Base-by-base conservation (phyloP, 1,284 basidiomycete species). In the Tilletiaria anomala region DNA sequence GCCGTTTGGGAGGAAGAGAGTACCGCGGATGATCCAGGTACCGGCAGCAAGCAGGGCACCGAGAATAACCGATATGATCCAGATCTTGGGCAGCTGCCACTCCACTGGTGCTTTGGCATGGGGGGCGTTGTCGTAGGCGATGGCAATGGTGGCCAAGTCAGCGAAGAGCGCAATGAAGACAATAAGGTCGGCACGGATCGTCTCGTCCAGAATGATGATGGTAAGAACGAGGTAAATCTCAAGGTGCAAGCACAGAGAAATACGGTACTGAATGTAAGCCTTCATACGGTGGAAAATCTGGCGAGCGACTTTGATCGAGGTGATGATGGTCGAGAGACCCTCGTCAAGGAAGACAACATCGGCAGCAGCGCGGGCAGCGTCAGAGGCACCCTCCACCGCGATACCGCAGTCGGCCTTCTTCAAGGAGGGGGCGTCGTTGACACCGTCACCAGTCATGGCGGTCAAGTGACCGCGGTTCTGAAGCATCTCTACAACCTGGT, bases 201-300 rank as follows among this genome's bases (percentile, higher is more conserved):
- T 71, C 60, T 76, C 74, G 60, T 75, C 73, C 37, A 69, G 59
- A 51, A 75, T 72, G 47, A 73, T 62, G 52, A 73, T 74, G 21
- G 71, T 70, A 24, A 75, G 65, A 34, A 69, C 55, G 18, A 75
- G 62, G 62, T 74, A 75, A 43, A 75, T 68, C 60, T 75, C 73
- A 15, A 75, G 68, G 57, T 75, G 74, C 40, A 75, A 65, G 68
- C 73, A 75, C 34, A 75, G 52, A 24, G 47, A 62, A 60, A 61
- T 54, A 64, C 63, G 64, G 89, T 88, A 60, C 32, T 50, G 48
- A 35, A 85, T 80, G 73, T 91, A 91, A 77, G 88, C 89, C 61
- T 85, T 73, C 86, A 93, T 91, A 72, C 87, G 82, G 70, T 89
- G 86, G 82, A 93, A 93, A 71, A 93, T 89, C 71, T 87, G 73